Percentiles rank a stretch among this genome's conserved stretches.
phyloP scores from a whole-genome alignment of 1,284 basidiomycete genomes.

The Ustilago bromivora region DNA sequence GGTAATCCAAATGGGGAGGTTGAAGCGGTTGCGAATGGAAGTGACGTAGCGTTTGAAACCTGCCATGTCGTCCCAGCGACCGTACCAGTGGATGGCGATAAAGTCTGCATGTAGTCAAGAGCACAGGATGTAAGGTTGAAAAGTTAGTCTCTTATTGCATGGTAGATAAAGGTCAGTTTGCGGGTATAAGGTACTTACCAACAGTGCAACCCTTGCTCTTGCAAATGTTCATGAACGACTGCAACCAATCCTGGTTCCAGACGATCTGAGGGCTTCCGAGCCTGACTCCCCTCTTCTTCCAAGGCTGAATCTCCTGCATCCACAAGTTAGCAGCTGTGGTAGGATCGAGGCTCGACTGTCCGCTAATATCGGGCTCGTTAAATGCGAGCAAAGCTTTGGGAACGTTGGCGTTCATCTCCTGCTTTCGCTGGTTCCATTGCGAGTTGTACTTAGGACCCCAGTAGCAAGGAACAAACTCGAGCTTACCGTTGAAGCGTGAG shows the following conservation, averaged over 20 bases:
- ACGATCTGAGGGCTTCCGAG: slow-evolving; percentile 65
- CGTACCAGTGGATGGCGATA: slow-evolving; percentile 68
- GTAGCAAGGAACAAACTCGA: slow-evolving; percentile 65
- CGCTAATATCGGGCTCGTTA: slow-evolving; percentile 65
- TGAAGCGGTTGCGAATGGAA: slow-evolving; percentile 47
- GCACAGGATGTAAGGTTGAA: slow-evolving; percentile 10
- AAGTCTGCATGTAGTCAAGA: slow-evolving; percentile 43
- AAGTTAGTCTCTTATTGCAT: slow-evolving; percentile 27
- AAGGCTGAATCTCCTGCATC: slow-evolving; percentile 61
- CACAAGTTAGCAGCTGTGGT: slow-evolving; percentile 48
- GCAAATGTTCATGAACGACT: slow-evolving; percentile 56
- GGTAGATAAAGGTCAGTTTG: neutral
- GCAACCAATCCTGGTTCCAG: slow-evolving; percentile 60
- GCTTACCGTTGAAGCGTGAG: slow-evolving; percentile 33
- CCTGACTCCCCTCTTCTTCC: slow-evolving; percentile 57
- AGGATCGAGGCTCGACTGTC: slow-evolving; percentile 59
- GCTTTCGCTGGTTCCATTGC: slow-evolving; percentile 58
- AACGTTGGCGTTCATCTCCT: slow-evolving; percentile 45
- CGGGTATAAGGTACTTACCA: slow-evolving; percentile 20
- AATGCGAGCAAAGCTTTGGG: slow-evolving; percentile 57
- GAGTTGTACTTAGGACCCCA: slow-evolving; percentile 61
- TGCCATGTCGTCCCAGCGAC: slow-evolving; percentile 48
- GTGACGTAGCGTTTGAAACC: slow-evolving; percentile 55
- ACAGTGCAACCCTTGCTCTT: slow-evolving; percentile 53
- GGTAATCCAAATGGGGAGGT: slow-evolving; percentile 64